Evolutionary conservation across 495 filamentous ascomycete genomes (phyloP), one percentile per base, ranked within the genome.

Genomic region (Aspergillus bertholletiae): DNA sequence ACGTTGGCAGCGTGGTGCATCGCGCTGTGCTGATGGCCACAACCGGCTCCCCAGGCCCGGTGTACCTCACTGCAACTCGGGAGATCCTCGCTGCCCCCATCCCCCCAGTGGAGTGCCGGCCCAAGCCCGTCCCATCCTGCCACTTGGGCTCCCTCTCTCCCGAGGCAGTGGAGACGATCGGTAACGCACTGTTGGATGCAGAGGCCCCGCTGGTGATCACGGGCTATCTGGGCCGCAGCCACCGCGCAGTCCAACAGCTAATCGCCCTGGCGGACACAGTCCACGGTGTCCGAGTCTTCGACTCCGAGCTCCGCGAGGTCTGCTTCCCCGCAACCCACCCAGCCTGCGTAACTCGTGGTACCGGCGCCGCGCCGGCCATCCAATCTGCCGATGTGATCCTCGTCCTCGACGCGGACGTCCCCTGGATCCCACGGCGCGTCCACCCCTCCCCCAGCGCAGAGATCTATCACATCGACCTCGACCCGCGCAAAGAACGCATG

Each of bases 331-430:
- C 60, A 3, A 54, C 56, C 7, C 63, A 66, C 52, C 57, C 56
- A 1, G 63, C 57, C 11, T 66, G 56, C 24, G 45, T 60, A 24
- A 60, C 46, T 17, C 51, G 53, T 37, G 55, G 59, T 18, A 61
- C 53, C n/a, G 61, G 54, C 30, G 62, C 55, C 46, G 58, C 53
- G 39, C 57, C 49, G 22, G 59, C 49, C 2, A 53, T 60, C 26
- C 52, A 56, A 34, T 58, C 46, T 23, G 62, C 55, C 7, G 62
- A 65, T 39, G 64, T 69, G 3, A 59, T 63, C 20, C 49, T 66
- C 15, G 60, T 63, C 3, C 37, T 69, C 17, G 65, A 69, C 46
- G 61, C 58, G 30, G 68, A 72, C 41, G 64, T 72, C 11, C 67
- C 67, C 0, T 70, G 65, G 65, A 62, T 68, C 24, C 61, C 60